These are phyloP conservation scores for Lyophyllum semitale DNA, from an alignment of 768 basidiomycete genomes.

Conservation along the genomic window DNA sequence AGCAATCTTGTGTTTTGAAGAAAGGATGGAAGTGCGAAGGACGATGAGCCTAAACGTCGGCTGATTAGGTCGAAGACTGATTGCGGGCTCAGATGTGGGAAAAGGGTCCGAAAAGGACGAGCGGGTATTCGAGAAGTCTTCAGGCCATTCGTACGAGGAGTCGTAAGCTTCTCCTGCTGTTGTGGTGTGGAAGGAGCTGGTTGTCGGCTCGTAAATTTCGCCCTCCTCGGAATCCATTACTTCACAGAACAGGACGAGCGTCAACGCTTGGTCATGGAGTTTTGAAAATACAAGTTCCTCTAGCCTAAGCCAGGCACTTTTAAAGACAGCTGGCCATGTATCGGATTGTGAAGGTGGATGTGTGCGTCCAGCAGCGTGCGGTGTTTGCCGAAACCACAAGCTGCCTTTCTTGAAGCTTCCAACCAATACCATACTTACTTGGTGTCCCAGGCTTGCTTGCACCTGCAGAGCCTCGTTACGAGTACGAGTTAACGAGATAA, in stretches of 20 bases:
- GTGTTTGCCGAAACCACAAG: not conserved
- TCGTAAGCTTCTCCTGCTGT: constrained; percentile 39
- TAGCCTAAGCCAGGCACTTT: constrained; percentile 4
- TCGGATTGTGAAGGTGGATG: not conserved
- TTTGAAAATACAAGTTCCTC: not conserved
- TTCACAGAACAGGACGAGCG: constrained; percentile 4
- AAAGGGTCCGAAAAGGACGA: constrained; percentile 4
- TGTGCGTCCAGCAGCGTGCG: constrained; percentile 1
- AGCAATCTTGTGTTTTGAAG: constrained; percentile 45
- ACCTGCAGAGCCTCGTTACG: not conserved
- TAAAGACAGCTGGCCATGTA: constrained; percentile 6
- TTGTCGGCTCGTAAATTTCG: constrained; percentile 24
- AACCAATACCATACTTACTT: not conserved
- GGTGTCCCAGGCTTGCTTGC: not conserved
- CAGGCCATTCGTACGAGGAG: constrained; percentile 64
- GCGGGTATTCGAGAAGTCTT: constrained; percentile 25
- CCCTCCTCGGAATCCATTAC: constrained; percentile 29
- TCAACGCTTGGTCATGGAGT: constrained; percentile 5
- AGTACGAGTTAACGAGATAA: not conserved
- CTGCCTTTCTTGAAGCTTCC: not conserved
- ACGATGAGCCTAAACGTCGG: constrained; percentile 54
- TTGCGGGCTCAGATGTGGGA: constrained; percentile 4
- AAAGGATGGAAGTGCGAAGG: constrained; percentile 59
- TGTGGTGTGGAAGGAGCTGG: not conserved
- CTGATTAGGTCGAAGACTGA: constrained; percentile 22